Base-by-base conservation (phyloP, 2,329 filamentous ascomycete genomes). In the Phialemoniopsis sp. region DNA sequence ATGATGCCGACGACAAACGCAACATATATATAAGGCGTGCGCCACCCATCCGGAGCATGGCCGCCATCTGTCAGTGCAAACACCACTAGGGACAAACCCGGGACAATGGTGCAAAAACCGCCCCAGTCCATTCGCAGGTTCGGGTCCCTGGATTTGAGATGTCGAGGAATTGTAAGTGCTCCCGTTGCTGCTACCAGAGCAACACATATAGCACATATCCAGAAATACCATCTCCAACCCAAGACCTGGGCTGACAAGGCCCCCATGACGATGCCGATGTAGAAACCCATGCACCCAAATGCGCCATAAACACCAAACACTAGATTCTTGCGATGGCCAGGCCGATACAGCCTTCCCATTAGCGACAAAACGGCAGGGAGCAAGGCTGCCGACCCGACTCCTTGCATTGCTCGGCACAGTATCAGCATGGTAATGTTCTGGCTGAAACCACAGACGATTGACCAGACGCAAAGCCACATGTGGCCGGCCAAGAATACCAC, bases 11-110 rank as follows among this genome's bases (percentile, higher is more conserved):
- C 30, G 4, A 80, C 62, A 34, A 91, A 74, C 0, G 80, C 78
- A 8, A 81, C 65, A 31, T 76, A 76, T 29, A 91, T 81, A 47
- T 89, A 88, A 2, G 84, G 82, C 0, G 82, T 87, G n/a, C 60
- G 66, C 85, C 87, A 91, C 2, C 82, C 78, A 4, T 79, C 55
- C 0, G 80, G 74, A 0, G 84, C 84, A 55, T 87, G 79, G 0
- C 80, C 76, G 7, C 80, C 82, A 36, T 87, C 82, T 0, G 86
- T 89, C 37, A 93, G 75, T 0, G 86, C 83, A 50, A 82, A 91
- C 0, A 89, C 82, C 46, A 88, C 68, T 19, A 93, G 68, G 3
- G 85, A 69, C 13, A 89, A 59, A 0, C 82, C 86, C 0, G 73
- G 70, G 0, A 87, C 70, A 13, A 83, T 81, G 13, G 82, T 73